Base-by-base conservation (phyloP, 805 yeast genomes). In the Yarrowia sp. region DNA sequence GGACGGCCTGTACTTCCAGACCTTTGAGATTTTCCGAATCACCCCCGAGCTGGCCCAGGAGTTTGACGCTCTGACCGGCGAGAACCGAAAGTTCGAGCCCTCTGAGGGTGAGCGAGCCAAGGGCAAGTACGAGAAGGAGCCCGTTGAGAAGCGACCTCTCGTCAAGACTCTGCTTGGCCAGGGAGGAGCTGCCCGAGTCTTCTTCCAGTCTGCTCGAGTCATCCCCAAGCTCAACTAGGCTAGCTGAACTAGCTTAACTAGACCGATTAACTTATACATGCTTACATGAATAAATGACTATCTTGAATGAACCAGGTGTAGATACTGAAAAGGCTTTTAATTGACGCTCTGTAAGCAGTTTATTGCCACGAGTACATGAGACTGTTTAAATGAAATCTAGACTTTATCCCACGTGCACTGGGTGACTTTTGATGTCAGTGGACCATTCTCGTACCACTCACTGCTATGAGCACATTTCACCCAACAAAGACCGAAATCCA, bases 101-200 rank as follows among this genome's bases (percentile, higher is more conserved):
- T 82, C 82, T 70, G 77, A 75, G 17, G 86, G 83, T 60, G 90
- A 87, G 75, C 81, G 85, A 70, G 66, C 55, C 66, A 44, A 61
- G 55, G 66, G 66, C 43, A 61, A 61, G 66, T 46, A 46, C 46
- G 66, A 61, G 52, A 58, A 58, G 44, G 81, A 79, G 69, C 73
- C 74, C 39, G 68, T 73, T n/a, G 77, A 75, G 20, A 73, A 76
- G 38, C 76, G 80, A 34, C 78, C 79, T 12, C 71, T 80, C 69
- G 82, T 79, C 60, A 84, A 86, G 74, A 82, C 85, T 56, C 78
- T 88, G 72, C 87, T 88, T 79, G 88, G 87, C 3, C 79, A 81
- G 58, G 91, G 85, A 15, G 79, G 90, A 15, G 92, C 91, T 10
- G 91, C 91, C 4, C 82, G 91, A 72, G 82, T 85, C 4, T 87